Percentiles rank a stretch among this genome's conserved stretches.
Evolutionary conservation across 129 eudicot genomes (phyloP).

Genomic region (Silybum marianum): DNA sequence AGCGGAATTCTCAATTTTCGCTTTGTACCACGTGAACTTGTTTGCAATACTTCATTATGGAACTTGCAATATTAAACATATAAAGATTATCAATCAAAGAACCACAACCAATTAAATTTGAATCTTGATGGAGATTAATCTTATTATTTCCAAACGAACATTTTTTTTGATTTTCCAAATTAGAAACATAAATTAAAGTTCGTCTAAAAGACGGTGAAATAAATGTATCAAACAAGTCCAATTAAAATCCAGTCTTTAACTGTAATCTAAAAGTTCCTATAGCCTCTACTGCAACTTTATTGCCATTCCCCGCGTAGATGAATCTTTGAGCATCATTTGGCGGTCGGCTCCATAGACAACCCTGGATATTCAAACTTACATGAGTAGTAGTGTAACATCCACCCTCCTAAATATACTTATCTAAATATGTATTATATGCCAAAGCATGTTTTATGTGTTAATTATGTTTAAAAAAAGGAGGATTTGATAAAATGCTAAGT

Average conservation of each 20-base stretch:
- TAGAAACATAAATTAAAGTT: neutral
- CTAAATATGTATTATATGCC: no score
- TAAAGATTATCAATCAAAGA: neutral
- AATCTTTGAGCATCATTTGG: conserved; percentile 23
- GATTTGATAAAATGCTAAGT: no score
- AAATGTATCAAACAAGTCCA: neutral
- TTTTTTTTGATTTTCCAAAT: neutral
- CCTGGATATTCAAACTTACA: neutral
- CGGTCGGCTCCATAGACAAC: neutral
- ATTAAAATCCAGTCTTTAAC: neutral
- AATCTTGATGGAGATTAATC: neutral
- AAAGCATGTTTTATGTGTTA: no score
- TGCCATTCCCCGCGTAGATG: conserved; percentile 20
- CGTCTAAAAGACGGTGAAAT: no score
- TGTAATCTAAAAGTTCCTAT: neutral
- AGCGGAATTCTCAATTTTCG: no score
- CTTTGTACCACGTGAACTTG: no score
- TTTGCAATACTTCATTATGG: neutral
- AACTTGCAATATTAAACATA: neutral
- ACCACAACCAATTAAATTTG: neutral
- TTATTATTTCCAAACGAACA: conserved; percentile 6
- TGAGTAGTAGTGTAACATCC: no score
- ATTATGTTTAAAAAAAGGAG: no score
- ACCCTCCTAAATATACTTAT: no score
- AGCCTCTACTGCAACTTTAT: neutral